Evolutionary conservation across 192 early-diverging fungal species (phyloP).

Genomic region (Funneliformis geosporum): DNA sequence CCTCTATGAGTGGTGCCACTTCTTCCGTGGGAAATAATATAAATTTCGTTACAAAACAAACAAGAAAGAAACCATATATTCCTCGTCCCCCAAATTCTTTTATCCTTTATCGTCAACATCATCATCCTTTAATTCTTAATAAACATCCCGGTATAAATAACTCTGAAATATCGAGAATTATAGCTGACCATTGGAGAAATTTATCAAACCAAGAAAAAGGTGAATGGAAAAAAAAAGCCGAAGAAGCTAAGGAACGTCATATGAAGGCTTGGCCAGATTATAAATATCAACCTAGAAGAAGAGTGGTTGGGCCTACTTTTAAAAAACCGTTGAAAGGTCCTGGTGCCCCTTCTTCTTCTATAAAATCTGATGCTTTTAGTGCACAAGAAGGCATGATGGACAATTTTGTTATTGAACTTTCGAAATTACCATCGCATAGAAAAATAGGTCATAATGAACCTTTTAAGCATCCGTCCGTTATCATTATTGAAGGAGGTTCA

Average conservation of each 20-base stretch:
- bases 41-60: slow-evolving; percentile 18
- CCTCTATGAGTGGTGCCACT: neutral
- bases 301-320: slow-evolving; percentile 31
- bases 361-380: neutral
- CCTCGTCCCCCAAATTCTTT: slow-evolving; percentile 35
- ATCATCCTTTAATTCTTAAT: slow-evolving; percentile 33
- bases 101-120: slow-evolving; percentile 35
- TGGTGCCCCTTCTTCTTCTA: neutral
- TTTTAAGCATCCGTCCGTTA: neutral
- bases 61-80: slow-evolving; percentile 32
- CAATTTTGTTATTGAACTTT: slow-evolving; percentile 29
- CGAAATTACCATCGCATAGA: neutral
- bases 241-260: slow-evolving; percentile 33
- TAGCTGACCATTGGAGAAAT: slow-evolving; percentile 33
- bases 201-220: slow-evolving; percentile 25
- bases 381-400: neutral
- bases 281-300: slow-evolving; percentile 34
- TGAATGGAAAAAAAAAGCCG: slow-evolving; percentile 34
- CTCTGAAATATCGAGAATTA: slow-evolving; percentile 30
- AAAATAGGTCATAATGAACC: neutral
- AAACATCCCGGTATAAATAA: slow-evolving; percentile 34
- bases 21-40: neutral
- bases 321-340: slow-evolving; percentile 20
- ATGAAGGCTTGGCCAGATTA: slow-evolving; percentile 34
- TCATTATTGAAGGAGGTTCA: slow-evolving; percentile 31